Evolutionary conservation across 768 basidiomycete species (phyloP).

Genomic region (Lactarius tabidus): DNA sequence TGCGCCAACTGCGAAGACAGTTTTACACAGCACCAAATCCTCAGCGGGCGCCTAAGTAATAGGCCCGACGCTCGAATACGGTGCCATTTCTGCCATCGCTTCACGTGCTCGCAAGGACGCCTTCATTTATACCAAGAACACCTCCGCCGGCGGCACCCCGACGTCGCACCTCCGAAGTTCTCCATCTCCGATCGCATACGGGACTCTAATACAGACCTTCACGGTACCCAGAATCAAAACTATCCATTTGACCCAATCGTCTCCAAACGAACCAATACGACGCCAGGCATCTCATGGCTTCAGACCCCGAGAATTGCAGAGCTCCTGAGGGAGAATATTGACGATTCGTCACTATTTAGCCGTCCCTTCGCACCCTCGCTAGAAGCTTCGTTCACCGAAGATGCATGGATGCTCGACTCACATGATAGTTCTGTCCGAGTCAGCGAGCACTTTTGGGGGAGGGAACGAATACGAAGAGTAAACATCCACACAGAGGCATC

Average conservation of each 20-base stretch:
- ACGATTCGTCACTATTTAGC: not conserved
- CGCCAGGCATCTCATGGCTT: not conserved
- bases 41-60: not conserved
- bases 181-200: not conserved
- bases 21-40: not conserved
- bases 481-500: not conserved
- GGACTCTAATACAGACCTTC: not conserved
- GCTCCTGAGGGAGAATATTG: not conserved
- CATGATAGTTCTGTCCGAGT: too few relatives aligned
- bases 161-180: not conserved
- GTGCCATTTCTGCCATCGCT: not conserved
- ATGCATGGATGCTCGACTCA: not conserved
- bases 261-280: not conserved
- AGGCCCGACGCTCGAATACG: not conserved
- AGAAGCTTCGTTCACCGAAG: not conserved
- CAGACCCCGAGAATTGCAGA: not conserved
- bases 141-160: not conserved
- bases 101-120: not conserved
- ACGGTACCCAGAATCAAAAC: not conserved
- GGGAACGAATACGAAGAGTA: not conserved
- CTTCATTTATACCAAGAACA: not conserved
- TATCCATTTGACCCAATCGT: not conserved
- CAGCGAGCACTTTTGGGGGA: not conserved
- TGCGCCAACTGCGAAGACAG: not conserved
- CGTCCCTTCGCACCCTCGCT: not conserved